phyloP scores from a whole-genome alignment of 192 early-diverging fungal genomes.

The Linnemannia exigua region DNA sequence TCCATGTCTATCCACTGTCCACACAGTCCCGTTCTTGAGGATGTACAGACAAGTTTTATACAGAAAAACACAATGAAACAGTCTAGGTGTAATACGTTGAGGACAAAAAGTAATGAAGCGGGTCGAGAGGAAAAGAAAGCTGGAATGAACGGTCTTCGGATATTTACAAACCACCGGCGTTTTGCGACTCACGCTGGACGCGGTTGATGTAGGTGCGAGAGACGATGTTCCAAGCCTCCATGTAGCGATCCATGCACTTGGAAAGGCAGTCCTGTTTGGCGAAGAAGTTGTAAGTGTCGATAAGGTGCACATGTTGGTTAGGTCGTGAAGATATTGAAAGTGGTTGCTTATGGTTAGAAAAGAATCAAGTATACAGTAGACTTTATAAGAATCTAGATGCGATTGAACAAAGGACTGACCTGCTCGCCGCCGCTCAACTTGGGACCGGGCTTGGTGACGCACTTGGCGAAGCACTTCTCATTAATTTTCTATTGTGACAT shows the following conservation, averaged over 20 bases:
- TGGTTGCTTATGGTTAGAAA: neutral
- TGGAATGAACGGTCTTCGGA: neutral
- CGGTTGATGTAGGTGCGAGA: slow-evolving; percentile 81
- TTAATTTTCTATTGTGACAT: slow-evolving; percentile 81
- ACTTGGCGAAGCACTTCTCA: slow-evolving; percentile 89
- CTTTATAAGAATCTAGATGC: neutral
- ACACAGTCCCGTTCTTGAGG: neutral
- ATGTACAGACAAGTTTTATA: slow-evolving; percentile 7
- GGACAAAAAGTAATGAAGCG: neutral
- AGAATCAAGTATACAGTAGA: too few species aligned
- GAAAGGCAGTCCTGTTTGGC: slow-evolving; percentile 71
- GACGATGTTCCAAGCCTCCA: slow-evolving; percentile 90
- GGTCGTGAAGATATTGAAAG: neutral
- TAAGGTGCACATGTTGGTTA: neutral
- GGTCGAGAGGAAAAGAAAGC: neutral
- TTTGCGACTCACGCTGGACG: slow-evolving; percentile 76
- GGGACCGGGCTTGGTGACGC: slow-evolving; percentile 81
- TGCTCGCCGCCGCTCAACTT: slow-evolving; percentile 78
- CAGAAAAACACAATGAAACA: neutral
- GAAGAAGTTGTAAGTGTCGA: neutral
- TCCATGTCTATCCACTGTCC: too few species aligned
- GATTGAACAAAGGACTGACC: slow-evolving; percentile 51
- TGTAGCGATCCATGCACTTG: slow-evolving; percentile 90
- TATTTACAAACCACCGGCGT: slow-evolving; percentile 53
- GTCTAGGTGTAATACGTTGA: neutral